Conservation (phyloP, 192 early-diverging fungal species). For the Entomortierella chlamydospora region DNA sequence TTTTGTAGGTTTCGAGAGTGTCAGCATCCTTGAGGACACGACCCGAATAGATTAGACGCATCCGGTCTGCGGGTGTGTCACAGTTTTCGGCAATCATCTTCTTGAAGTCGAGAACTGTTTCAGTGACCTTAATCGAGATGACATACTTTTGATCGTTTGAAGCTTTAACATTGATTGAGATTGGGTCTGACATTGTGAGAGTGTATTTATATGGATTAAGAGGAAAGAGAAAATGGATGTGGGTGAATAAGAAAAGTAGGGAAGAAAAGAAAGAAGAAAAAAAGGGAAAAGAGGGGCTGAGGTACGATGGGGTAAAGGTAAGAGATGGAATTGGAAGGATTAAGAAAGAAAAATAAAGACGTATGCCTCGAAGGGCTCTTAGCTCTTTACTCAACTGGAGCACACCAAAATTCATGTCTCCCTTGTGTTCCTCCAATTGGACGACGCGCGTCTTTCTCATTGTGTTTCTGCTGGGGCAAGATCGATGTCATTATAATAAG, state of each 20-base stretch:
- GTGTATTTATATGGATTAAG: background rate
- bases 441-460: too few relatives aligned
- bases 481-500: too few relatives aligned
- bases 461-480: too few relatives aligned
- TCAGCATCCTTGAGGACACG: conserved; percentile 93
- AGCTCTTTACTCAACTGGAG: too few relatives aligned
- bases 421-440: too few relatives aligned
- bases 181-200: conserved; percentile 63
- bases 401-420: too few relatives aligned
- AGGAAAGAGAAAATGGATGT: background rate
- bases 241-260: conserved; percentile 6
- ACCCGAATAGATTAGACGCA: conserved; percentile 93
- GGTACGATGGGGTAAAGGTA: conserved; percentile 1
- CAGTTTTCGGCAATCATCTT: conserved; percentile 69
- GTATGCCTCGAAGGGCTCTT: too few relatives aligned
- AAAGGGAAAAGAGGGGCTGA: conserved; percentile 5
- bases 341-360: too few relatives aligned
- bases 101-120: conserved; percentile 83
- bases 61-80: conserved; percentile 72
- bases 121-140: conserved; percentile 65
- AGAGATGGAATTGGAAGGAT: too few relatives aligned
- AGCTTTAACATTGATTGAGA: conserved; percentile 80
- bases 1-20: conserved; percentile 77
- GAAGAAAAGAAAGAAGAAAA: conserved; percentile 3
- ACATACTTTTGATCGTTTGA: conserved; percentile 76